Evolutionary conservation across 768 basidiomycete species (phyloP), one percentile per base, ranked within the genome.

Genomic region (Amanita subjunquillea): DNA sequence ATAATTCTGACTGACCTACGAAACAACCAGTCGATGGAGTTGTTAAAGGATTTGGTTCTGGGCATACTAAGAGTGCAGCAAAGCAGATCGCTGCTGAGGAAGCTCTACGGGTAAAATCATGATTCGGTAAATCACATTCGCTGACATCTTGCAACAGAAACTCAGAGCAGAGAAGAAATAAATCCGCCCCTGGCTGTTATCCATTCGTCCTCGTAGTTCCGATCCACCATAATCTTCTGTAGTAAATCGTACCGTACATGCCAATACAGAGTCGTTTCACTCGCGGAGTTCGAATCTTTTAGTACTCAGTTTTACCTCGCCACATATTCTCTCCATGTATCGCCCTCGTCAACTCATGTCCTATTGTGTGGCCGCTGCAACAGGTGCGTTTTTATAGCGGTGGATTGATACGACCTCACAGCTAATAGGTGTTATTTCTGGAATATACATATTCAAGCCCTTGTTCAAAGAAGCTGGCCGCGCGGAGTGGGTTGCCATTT

Each of bases 371-470:
- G 84, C 85, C 50, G 72, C 74, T 34, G 57, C 72, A 41, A 72
- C 82, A 61, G 85, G 85, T 84, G 59, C 50, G 65, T 36, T n/a
- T 39, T 36, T 45, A 22, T 30, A 30, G 23, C 38, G 3, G 47
- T 36, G 27, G 20, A 43, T 54, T 41, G n/a, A 25, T 15, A 46
- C 27, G 48, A 51, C 32, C 12, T 51, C 34, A 10, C 22, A 43
- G 39, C 20, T 54, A 47, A 12, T 56, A 85, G 84, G 84, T 29
- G 63, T 83, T 48, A 57, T 72, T 25, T 83, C 84, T 10, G 84
- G 84, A 7, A 61, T 83, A 20, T 85, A 85, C 61, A 79, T 85
- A 49, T 85, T 85, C 67, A 74, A 76, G 58, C 83, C 83, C 4
- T 57, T 74, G 54, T 58, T 75, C 17, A 47, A 62, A 36, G 54